Percentiles rank a stretch among this genome's conserved stretches.
Evolutionary conservation across 2,329 filamentous ascomycete genomes (phyloP).

Genomic region (Botrytis elliptica): DNA sequence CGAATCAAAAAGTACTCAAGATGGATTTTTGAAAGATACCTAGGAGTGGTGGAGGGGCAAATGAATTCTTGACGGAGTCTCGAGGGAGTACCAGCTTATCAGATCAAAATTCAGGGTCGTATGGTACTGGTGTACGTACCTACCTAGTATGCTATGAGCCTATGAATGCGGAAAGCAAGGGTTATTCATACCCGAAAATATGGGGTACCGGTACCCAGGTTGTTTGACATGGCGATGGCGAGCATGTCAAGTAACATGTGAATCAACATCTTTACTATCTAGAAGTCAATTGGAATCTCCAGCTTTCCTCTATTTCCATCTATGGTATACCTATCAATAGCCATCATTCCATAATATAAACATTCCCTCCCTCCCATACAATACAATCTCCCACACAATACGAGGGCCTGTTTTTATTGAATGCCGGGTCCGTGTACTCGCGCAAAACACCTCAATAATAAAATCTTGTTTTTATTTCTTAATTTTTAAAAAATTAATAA

Average conservation of each 20-base stretch:
- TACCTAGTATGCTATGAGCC: neutral
- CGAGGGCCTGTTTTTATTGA: too few species aligned
- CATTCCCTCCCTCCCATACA: too few species aligned
- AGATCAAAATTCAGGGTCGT: neutral
- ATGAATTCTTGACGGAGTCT: neutral
- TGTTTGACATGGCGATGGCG: neutral
- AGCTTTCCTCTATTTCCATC: neutral
- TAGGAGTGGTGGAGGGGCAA: too few species aligned
- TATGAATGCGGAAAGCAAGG: neutral
- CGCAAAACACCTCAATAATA: too few species aligned
- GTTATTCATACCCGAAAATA: neutral
- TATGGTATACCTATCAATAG: neutral
- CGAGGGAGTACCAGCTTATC: neutral
- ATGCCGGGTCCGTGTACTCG: too few species aligned
- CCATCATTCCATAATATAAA: neutral
- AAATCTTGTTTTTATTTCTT: too few species aligned
- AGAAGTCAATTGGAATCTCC: neutral
- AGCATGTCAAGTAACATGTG: too few species aligned
- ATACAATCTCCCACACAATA: neutral
- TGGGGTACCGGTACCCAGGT: neutral
- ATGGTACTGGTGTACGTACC: neutral
- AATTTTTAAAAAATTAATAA: too few species aligned
- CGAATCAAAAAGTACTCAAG: neutral
- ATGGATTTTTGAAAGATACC: neutral
- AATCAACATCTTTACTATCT: neutral